Evolutionary conservation across 2,329 filamentous ascomycete species (phyloP), one percentile per base, ranked within the genome.

Genomic region (Penicillium sumatraense): DNA sequence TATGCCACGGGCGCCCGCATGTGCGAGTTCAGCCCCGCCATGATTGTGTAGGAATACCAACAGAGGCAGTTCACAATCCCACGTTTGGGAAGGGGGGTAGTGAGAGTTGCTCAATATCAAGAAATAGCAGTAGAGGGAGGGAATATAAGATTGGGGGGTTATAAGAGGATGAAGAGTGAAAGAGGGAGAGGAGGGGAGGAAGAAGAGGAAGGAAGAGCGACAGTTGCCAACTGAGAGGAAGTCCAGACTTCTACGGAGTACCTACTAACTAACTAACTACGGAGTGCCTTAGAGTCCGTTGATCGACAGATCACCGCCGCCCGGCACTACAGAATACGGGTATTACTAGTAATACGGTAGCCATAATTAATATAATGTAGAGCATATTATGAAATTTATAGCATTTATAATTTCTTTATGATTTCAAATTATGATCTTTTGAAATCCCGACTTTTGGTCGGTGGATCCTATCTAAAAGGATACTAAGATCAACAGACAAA

Each of bases 241-340:
- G 24, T 27, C 41, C 41, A 45, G 41, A 29, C 41, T n/a, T 27
- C n/a, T 16, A n/a, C 7, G 27, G 10, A 40, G 21, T 40, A n/a
- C 27, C 27, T 13, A 29, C n/a, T n/a, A n/a, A n/a, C n/a, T n/a
- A n/a, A n/a, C n/a, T n/a, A n/a, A n/a, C n/a, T n/a, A n/a, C n/a
- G 13, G 27, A 29, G 29, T 31, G 11, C 29, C 29, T 31, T 10
- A 14, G 27, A 24, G 35, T 27, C 33, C 20, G 41, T 20, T 35
- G 57, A 62, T 60, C 56, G 56, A 55, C 53, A 42, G 59, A 59
- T 62, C 58, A 51, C 40, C 59, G n/a, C n/a, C n/a, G 35, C 35
- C 7, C 35, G 5, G 6, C 35, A 18, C 5, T 18, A 18, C 20
- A 38, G 3, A 7, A 33, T 4, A 8, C 29, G 9, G 20, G 10